Conservation (phyloP, 1,139 yeast species). For the Yamadazyma pseudoaaseri region DNA sequence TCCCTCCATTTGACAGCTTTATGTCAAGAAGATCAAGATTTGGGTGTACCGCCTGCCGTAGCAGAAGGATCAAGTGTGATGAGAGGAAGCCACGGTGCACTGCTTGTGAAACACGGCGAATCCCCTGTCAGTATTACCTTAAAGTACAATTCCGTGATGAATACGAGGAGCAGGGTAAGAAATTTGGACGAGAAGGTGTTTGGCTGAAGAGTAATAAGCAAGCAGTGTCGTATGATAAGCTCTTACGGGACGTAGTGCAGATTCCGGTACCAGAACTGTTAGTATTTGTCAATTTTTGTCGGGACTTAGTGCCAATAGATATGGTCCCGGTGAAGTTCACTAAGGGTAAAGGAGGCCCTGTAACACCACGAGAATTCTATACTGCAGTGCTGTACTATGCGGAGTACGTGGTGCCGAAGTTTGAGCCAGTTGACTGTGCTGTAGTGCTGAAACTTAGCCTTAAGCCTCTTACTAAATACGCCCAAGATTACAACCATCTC, state of each 20-base stretch:
- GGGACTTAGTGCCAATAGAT: too few species aligned
- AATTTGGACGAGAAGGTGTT: constrained; percentile 1
- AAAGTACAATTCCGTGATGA: constrained; percentile 2
- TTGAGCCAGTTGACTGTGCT: neutral
- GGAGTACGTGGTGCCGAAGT: neutral
- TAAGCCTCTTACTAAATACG: neutral
- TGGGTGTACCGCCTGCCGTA: neutral
- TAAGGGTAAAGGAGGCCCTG: too few species aligned
- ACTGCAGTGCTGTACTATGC: too few species aligned
- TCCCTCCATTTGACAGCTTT: too few species aligned
- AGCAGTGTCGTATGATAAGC: neutral
- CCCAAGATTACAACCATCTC: neutral
- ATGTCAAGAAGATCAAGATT: neutral
- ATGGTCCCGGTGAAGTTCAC: too few species aligned
- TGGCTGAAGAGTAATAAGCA: neutral
- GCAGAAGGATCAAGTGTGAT: constrained; percentile 1
- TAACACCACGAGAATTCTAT: too few species aligned
- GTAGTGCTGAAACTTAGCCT: neutral
- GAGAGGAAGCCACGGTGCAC: neutral
- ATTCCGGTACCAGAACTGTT: neutral
- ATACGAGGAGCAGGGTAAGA: neutral
- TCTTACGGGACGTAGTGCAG: neutral
- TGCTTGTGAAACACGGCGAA: neutral
- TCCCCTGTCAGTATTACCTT: neutral
- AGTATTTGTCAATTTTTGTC: constrained; percentile 1